Evolutionary conservation across 257 asterid species (phyloP).

Genomic region (Nemophila menziesii): DNA sequence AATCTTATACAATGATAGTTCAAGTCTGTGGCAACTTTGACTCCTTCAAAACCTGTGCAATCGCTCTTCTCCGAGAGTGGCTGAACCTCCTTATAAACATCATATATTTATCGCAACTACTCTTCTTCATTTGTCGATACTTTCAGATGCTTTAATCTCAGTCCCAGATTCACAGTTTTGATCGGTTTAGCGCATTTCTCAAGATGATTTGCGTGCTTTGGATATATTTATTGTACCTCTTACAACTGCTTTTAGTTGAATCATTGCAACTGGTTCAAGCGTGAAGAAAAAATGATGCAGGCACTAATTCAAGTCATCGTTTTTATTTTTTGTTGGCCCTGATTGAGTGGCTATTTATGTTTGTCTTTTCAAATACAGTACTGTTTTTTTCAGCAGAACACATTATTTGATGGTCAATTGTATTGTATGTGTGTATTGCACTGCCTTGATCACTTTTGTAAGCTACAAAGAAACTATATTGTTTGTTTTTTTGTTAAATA

Average conservation of each 20-base stretch:
- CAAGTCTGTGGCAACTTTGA: slow-evolving; percentile 61
- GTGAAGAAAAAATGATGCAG: slow-evolving; percentile 21
- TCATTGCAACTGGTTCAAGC: slow-evolving; percentile 30
- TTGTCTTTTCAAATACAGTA: neutral
- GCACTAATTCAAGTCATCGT: neutral
- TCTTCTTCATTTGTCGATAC: slow-evolving; percentile 17
- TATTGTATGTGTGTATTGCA: too few relatives aligned
- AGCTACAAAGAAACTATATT: too few relatives aligned
- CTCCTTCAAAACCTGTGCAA: slow-evolving; percentile 33
- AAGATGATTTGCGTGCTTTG: slow-evolving; percentile 14
- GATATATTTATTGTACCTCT: slow-evolving; percentile 49
- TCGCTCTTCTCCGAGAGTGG: slow-evolving; percentile 41
- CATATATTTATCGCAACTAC: slow-evolving; percentile 17
- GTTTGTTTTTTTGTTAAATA: too few relatives aligned
- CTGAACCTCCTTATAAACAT: slow-evolving; percentile 15
- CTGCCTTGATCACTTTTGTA: too few relatives aligned
- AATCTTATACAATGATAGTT: slow-evolving; percentile 43
- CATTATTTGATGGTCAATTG: neutral
- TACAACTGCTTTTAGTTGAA: slow-evolving; percentile 24
- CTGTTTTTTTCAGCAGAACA: too few relatives aligned
- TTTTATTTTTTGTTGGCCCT: neutral
- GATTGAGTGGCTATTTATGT: neutral
- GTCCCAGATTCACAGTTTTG: neutral
- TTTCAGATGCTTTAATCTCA: slow-evolving; percentile 12
- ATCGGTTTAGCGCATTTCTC: slow-evolving; percentile 12